A percentile compares a stretch with the other conserved stretches of the same genome.
Evolutionary conservation across 164 flowering plant species (phyloP).

Genomic region (Echeveria elegans): DNA sequence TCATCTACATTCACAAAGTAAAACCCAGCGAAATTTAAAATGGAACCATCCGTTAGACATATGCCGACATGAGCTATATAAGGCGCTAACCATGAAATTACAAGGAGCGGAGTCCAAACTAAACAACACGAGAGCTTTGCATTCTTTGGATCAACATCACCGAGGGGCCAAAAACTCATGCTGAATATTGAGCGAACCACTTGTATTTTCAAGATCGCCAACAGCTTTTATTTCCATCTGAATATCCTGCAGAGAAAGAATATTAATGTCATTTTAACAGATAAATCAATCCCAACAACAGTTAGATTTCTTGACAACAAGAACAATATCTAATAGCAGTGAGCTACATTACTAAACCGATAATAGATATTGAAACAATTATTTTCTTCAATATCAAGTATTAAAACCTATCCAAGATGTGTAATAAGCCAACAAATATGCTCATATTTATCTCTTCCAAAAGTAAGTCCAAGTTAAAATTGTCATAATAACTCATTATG

Average conservation of each 20-base stretch:
- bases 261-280: not conserved
- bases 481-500: too few species aligned
- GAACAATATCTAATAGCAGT: not conserved
- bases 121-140: conserved; percentile 80
- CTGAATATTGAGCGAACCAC: conserved; percentile 19
- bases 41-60: conserved; percentile 78
- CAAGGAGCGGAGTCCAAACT: conserved; percentile 94
- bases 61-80: conserved; percentile 95
- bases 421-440: not conserved
- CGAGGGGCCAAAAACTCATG: conserved; percentile 73
- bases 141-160: conserved; percentile 54
- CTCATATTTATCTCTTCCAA: not conserved
- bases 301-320: not conserved
- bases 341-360: not conserved
- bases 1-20: conserved; percentile 61
- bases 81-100: conserved; percentile 96
- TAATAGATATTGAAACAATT: too few species aligned
- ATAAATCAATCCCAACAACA: not conserved
- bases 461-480: not conserved
- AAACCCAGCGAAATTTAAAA: conserved; percentile 75
- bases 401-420: not conserved
- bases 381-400: not conserved
- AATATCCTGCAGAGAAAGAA: conserved; percentile 11
- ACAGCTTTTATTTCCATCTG: conserved; percentile 33
- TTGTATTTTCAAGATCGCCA: conserved; percentile 24